A percentile compares a stretch with the other conserved stretches of the same genome.
These are phyloP conservation scores for Bruguiera sexangula DNA, from an alignment of 345 rosid species.

Conservation along the genomic window DNA sequence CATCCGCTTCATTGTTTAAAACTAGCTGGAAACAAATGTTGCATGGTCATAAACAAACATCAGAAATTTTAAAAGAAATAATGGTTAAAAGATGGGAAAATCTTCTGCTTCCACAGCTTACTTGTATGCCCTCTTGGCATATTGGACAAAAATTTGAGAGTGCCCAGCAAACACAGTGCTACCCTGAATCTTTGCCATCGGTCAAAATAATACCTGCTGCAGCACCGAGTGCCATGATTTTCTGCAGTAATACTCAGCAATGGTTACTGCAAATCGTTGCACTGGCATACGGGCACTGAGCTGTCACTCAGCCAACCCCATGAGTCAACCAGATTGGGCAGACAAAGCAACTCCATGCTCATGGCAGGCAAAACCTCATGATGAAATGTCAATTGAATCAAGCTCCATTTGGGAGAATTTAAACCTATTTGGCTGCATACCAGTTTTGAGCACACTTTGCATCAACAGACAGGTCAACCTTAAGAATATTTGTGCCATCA, in stretches of 20 bases:
- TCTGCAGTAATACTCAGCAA: background rate
- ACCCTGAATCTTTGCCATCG: background rate
- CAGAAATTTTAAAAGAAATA: background rate
- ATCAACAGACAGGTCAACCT: constrained; percentile 76
- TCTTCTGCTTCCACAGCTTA: background rate
- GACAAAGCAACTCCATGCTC: constrained; percentile 3
- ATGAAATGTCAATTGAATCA: constrained; percentile 6
- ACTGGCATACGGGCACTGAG: background rate
- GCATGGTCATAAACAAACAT: background rate
- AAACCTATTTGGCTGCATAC: constrained; percentile 75
- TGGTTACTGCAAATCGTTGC: background rate
- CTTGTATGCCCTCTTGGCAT: background rate
- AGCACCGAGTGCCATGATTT: background rate
- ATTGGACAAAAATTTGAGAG: background rate
- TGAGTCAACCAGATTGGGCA: background rate
- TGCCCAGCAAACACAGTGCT: background rate
- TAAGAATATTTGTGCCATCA: constrained; percentile 62
- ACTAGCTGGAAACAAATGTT: background rate
- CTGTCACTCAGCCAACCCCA: too few species aligned
- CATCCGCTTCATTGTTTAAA: too few species aligned
- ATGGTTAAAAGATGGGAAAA: background rate
- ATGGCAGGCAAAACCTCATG: background rate
- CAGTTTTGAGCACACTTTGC: constrained; percentile 92
- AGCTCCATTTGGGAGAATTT: constrained; percentile 1
- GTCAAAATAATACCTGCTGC: constrained; percentile 2